Percentiles rank a stretch among this genome's conserved stretches.
phyloP scores from a whole-genome alignment of 208 protist species.

The Leishmania tarentolae region DNA sequence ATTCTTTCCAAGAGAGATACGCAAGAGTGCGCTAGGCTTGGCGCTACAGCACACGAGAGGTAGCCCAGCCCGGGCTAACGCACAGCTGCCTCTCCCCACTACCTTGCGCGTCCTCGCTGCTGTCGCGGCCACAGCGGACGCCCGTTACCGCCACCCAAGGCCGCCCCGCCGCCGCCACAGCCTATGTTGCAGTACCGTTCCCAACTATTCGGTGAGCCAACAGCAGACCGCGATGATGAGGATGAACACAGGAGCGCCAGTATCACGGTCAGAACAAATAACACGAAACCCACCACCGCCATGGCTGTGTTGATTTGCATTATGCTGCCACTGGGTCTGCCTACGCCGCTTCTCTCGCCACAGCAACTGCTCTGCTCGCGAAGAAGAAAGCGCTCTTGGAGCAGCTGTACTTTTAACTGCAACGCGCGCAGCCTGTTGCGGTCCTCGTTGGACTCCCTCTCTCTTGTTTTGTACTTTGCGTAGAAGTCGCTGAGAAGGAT shows the following conservation, averaged over 20 bases:
- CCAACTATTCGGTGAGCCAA: neutral
- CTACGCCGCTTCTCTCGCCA: neutral
- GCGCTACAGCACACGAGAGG: neutral
- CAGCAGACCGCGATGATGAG: neutral
- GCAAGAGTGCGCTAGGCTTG: neutral
- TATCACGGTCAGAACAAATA: neutral
- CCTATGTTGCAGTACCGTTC: neutral
- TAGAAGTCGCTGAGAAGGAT: conserved; percentile 7
- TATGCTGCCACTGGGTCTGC: neutral
- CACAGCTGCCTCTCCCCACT: neutral
- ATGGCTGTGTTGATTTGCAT: neutral
- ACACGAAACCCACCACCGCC: neutral
- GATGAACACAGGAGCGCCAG: conserved; percentile 1
- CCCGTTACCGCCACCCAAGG: neutral
- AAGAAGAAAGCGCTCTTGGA: conserved; percentile 13
- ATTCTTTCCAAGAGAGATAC: neutral
- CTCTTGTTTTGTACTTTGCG: neutral
- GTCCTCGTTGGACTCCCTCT: neutral
- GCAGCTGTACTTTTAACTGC: neutral
- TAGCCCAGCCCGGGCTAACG: neutral
- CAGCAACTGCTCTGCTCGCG: neutral
- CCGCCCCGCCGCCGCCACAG: neutral
- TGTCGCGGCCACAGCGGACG: neutral
- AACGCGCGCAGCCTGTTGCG: conserved; percentile 4
- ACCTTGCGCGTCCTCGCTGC: conserved; percentile 8